Evolutionary conservation across 768 basidiomycete species (phyloP), one percentile per base, ranked within the genome.

Genomic region (Panaeolus cyanescens): DNA sequence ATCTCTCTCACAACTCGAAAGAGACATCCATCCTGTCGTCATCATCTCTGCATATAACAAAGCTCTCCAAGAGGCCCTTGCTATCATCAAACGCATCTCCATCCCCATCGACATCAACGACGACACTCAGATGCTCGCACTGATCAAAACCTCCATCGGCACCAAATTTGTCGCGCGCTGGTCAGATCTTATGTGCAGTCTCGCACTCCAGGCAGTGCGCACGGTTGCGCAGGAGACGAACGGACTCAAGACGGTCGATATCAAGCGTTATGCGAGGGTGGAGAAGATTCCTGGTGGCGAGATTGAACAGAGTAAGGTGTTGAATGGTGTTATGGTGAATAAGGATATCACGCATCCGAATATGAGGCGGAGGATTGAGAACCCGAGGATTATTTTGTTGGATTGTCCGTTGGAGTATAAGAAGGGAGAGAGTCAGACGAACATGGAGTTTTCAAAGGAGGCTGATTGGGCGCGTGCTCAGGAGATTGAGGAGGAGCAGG

Each of bases 361-460:
- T 67, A 99, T 99, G 97, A 81, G 96, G 58, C 75, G 97, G 59
- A 81, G 94, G 65, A 99, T 99, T 73, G 85, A 81, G 62, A 92
- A 93, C 65, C 97, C 96, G 3, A 78, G 96, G 12, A 91, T 99
- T 54, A 79, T 99, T 22, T 76, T 99, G 37, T 78, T 99, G 37
- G 95, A 97, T 74, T 99, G 96, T 74, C 95, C 96, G 9, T 77
- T 98, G 59, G 96, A 99, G 79, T 99, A 99, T 80, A 99, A 99
- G 80, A 99, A 99, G 82, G 96, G 96, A 28, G 97, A 99, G 80
- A 88, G 85, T 59, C 97, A 99, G 77, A 99, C 97, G 62, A 97
- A 98, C 73, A 99, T 99, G 83, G 96, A 98, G 78, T 95, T 99
- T 65, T 89, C 89, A 42, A 94, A 93, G 76, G 96, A 96, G 79